Evolutionary conservation across 257 asterid genomes (phyloP), one percentile per base, ranked within the genome.

Genomic region (Dorcoceras hygrometricum): DNA sequence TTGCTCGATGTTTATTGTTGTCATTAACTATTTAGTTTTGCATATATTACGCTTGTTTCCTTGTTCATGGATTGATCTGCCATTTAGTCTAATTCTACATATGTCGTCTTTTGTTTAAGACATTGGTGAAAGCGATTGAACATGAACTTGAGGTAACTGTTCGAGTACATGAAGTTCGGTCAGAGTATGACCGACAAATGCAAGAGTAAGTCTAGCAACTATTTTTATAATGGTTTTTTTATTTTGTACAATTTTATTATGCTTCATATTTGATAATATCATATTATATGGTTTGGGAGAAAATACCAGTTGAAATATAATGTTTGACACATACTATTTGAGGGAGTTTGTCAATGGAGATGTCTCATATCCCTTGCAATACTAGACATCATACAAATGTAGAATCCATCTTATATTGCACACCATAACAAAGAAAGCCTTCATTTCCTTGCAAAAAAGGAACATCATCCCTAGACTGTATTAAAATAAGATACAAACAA

Each of bases 101-200:
- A 56, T 61, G 25, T 66, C 54, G 0, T 69, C 26, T 80, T 76
- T 68, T 72, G 36, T 53, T 62, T 59, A 72, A 93, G 96, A 91
- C 88, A 51, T 61, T 94, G 60, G 66, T 90, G 81, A 95, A 84
- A 73, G 77, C 84, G 31, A 88, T 94, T 39, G 96, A 94, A 78
- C 97, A 90, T 73, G 99, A 94, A 74, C 95, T 94, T 78, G 99
- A 94, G 82, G 96, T 94, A 65, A 90, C 87, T 14, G 93, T 86
- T 23, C 86, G 95, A 18, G 95, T 90, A 68, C 99, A 94, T 75
- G 99, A 90, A 79, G 97, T 90, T 73, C 96, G 98, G 59, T 79
- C 87, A 18, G 95, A 85, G 75, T 88, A 88, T 83, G 96, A 87
- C 78, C 96, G 95, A 8, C 99, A 94, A 82, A 80, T 82, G 77